Base-by-base conservation (phyloP, 2,329 filamentous ascomycete species). In the Aspergillus ruber region DNA sequence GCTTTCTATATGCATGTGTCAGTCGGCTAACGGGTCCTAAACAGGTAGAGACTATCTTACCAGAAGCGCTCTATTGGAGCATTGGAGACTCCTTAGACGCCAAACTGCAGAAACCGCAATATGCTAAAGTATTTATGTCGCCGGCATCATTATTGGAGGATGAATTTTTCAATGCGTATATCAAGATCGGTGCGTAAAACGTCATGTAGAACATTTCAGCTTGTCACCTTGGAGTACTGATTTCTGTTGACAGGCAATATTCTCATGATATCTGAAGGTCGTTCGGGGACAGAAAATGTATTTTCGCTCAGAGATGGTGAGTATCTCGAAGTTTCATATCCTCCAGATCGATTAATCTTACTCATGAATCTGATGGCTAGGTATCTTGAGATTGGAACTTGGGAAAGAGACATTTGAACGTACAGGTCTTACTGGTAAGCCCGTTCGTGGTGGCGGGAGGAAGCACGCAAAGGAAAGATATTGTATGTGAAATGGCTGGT, bases 401-500 rank as follows among this genome's bases (percentile, higher is more conserved):
- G 85, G 89, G 53, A 89, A 85, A 56, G 83, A 90, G 46, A 83
- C 81, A 0, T 96, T 90, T 66, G 90, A 97, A 66, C 79, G 84
- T 42, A 83, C 85, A 42, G 93, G 93, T 0, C 74, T 98, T 0
- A 80, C 83, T 1, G 91, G 91, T 1, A 83, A 82, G 53, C 78
- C 86, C 0, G 71, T 82, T 18, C 71, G 75, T 15, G 74, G 76
- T 44, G 77, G 74, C 12, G 81, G 78, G 3, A 74, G 75, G 53
- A 84, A 82, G 56, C 81, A 84, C 56, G 67, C 79, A 42, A 89
- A 86, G 61, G 80, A 83, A 46, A 77, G 88, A 67, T 97, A 86
- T 78, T 65, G 88, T 93, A 76, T 43, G 68, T 58, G n/a, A 39
- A 35, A 27, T 4, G 6, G 32, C 7, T 32, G 18, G 25, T 17